These are phyloP conservation scores for Solanum clarkiae DNA, from an alignment of 257 asterid species.

Conservation along the genomic window DNA sequence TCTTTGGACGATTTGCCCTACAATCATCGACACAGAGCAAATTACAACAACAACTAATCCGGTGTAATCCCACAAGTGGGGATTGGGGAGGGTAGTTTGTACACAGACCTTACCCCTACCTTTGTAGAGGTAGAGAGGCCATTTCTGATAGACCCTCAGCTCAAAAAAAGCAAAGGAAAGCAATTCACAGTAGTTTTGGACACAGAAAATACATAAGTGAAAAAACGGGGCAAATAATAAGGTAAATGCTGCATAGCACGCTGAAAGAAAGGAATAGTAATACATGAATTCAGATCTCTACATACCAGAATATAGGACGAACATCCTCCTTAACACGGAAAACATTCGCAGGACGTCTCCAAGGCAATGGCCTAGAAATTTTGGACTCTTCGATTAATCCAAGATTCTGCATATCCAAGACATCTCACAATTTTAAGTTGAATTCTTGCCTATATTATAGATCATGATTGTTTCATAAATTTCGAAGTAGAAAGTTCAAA, in stretches of 20 bases:
- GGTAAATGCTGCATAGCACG: background rate
- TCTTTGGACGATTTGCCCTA: slow-evolving; percentile 99
- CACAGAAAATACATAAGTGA: background rate
- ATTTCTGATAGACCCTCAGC: background rate
- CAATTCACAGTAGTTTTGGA: background rate
- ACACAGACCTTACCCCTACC: background rate
- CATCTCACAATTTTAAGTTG: background rate
- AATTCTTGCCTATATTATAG: background rate
- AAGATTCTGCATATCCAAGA: slow-evolving; percentile 58
- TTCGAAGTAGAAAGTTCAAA: background rate
- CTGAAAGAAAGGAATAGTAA: background rate
- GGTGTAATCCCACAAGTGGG: background rate
- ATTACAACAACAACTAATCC: background rate
- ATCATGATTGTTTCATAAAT: slow-evolving; percentile 4
- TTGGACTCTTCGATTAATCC: slow-evolving; percentile 90
- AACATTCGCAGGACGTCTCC: slow-evolving; percentile 92
- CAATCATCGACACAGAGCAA: slow-evolving; percentile 3
- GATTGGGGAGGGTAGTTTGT: background rate
- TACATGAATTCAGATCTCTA: background rate
- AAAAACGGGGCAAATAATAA: background rate
- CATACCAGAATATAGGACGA: slow-evolving; percentile 94
- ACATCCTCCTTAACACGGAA: slow-evolving; percentile 79
- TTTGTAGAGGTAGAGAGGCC: background rate
- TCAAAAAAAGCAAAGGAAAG: background rate
- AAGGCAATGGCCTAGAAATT: slow-evolving; percentile 81